Conservation (phyloP, 1,139 yeast genomes). For the Protomyces pachydermus region DNA sequence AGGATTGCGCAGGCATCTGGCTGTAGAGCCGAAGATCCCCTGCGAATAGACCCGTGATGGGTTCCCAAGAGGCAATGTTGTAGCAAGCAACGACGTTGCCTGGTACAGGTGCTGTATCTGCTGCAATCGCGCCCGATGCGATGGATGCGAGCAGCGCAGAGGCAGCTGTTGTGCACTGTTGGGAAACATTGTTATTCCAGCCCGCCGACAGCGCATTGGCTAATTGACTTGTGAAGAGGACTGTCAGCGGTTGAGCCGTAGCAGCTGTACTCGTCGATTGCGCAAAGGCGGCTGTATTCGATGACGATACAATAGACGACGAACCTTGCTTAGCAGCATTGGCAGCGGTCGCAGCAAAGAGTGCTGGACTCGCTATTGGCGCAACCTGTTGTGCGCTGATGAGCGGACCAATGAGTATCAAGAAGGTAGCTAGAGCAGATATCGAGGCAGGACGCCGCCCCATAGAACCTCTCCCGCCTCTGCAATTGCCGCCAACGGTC, state of each 20-base stretch:
- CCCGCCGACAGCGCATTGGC: neutral
- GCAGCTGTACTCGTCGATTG: neutral
- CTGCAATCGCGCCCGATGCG: neutral
- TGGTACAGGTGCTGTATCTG: neutral
- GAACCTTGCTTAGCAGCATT: too few species aligned
- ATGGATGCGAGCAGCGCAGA: neutral
- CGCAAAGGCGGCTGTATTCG: neutral
- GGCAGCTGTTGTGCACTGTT: neutral
- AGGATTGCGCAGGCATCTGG: neutral
- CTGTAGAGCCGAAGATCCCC: conserved; percentile 17
- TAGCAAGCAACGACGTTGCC: conserved; percentile 13
- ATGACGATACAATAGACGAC: neutral
- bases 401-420: too few species aligned
- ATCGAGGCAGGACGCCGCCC: too few species aligned
- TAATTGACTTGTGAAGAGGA: neutral
- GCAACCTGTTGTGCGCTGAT: neutral
- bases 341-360: neutral
- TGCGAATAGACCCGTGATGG: conserved; percentile 9
- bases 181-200: neutral
- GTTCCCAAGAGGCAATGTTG: conserved; percentile 9
- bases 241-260: neutral
- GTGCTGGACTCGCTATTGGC: neutral
- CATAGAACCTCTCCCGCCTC: too few species aligned
- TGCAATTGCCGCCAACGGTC: too few species aligned
- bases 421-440: too few species aligned